These are phyloP conservation scores for Boletus subparvulus DNA, from an alignment of 768 basidiomycete genomes.

Conservation along the genomic window DNA sequence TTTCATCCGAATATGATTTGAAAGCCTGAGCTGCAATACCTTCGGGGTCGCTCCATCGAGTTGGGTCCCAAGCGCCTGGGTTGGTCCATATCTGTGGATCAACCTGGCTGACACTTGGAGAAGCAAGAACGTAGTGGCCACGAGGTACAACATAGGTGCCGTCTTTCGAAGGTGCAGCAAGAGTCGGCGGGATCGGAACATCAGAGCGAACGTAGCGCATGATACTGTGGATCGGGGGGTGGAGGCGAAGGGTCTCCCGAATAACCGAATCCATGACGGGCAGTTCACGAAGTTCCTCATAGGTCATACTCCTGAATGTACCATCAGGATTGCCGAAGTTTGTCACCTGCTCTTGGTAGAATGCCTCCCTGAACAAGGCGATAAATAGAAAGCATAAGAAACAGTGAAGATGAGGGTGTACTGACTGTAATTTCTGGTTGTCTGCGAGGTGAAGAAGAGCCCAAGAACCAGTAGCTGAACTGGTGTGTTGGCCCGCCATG, in stretches of 20 bases:
- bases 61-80: conserved; percentile 70
- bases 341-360: conserved; percentile 89
- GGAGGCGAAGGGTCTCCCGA: conserved; percentile 89
- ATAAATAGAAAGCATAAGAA: background rate
- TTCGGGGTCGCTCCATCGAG: conserved; percentile 82
- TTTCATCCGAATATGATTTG: conserved; percentile 69
- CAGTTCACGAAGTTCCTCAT: conserved; percentile 81
- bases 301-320: conserved; percentile 73
- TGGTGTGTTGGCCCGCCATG: conserved; percentile 99
- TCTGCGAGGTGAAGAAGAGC: conserved; percentile 82
- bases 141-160: conserved; percentile 82
- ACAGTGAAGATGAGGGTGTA: conserved; percentile 9
- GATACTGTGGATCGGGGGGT: conserved; percentile 95
- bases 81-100: conserved; percentile 84
- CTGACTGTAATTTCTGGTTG: conserved; percentile 71
- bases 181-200: conserved; percentile 76
- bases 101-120: conserved; percentile 82
- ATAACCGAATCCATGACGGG: conserved; percentile 87
- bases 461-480: conserved; percentile 92
- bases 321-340: conserved; percentile 80
- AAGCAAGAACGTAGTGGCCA: conserved; percentile 87
- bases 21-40: conserved; percentile 81
- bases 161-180: conserved; percentile 76
- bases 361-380: conserved; percentile 54
- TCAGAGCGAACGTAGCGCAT: conserved; percentile 90